Percentiles rank a stretch among this genome's conserved stretches.
Conservation (phyloP, 805 yeast species). For the Lipomyces starkeyi region DNA sequence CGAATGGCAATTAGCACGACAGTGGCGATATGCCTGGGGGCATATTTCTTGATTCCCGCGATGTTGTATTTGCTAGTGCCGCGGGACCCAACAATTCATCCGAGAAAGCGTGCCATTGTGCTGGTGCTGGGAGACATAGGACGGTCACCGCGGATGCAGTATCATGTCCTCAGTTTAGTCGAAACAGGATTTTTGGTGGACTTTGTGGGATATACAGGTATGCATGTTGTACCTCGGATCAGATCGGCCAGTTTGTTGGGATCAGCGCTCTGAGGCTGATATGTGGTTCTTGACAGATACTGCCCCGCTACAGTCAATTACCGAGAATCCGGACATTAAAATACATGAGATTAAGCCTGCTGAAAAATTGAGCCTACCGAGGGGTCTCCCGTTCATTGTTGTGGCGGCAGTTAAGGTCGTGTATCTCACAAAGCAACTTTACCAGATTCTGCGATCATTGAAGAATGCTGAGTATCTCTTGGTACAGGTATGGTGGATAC, state of each 20-base stretch:
- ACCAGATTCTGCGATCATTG: slow-evolving; percentile 56
- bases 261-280: neutral
- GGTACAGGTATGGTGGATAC: slow-evolving; percentile 46
- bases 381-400: slow-evolving; percentile 56
- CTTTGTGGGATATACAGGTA: slow-evolving; percentile 72
- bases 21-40: slow-evolving; percentile 24
- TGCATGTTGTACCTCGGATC: slow-evolving; percentile 8
- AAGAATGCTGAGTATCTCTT: slow-evolving; percentile 71
- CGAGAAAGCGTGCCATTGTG: slow-evolving; percentile 63
- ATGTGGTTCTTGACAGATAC: slow-evolving; percentile 19
- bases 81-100: slow-evolving; percentile 28
- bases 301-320: slow-evolving; percentile 40
- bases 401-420: slow-evolving; percentile 67
- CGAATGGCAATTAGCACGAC: neutral
- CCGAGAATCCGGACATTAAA: slow-evolving; percentile 40
- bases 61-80: slow-evolving; percentile 32
- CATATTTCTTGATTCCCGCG: slow-evolving; percentile 35
- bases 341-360: slow-evolving; percentile 44
- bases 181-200: slow-evolving; percentile 72
- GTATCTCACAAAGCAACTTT: slow-evolving; percentile 46
- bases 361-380: slow-evolving; percentile 32
- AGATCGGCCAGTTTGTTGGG: slow-evolving; percentile 3
- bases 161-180: slow-evolving; percentile 85
- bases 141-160: slow-evolving; percentile 92
- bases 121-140: slow-evolving; percentile 93